phyloP scores from a whole-genome alignment of 306 rosid genomes.

The Fagus crenata region DNA sequence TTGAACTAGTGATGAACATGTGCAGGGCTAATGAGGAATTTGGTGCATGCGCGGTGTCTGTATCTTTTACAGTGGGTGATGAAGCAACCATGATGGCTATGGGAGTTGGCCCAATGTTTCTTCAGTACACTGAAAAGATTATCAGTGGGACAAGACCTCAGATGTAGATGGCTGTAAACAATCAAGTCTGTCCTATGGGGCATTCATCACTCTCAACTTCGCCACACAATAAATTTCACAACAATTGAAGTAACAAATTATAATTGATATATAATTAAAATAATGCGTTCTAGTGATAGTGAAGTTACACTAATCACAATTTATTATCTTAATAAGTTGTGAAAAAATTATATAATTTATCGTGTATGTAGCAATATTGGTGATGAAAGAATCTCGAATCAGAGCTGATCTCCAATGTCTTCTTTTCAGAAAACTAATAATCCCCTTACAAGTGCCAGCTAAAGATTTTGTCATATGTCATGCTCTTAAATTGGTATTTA shows the following conservation, averaged over 20 bases:
- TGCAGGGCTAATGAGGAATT: conserved; percentile 3
- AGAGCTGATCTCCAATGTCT: not conserved
- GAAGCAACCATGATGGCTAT: not conserved
- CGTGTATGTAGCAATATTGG: no score
- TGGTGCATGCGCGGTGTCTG: not conserved
- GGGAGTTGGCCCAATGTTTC: not conserved
- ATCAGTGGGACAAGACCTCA: not conserved
- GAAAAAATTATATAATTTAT: no score
- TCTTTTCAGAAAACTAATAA: not conserved
- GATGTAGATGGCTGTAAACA: not conserved
- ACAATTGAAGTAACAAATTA: no score
- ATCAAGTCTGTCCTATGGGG: not conserved
- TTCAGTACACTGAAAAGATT: conserved; percentile 18
- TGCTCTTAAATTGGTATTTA: not conserved
- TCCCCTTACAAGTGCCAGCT: not conserved
- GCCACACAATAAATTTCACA: not conserved
- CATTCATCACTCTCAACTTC: not conserved
- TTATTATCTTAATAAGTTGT: no score
- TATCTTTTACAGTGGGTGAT: not conserved
- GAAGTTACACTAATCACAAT: no score
- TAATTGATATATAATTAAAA: no score
- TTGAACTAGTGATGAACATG: not conserved
- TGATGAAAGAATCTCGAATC: not conserved
- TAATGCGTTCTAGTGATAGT: no score
- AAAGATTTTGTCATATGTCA: not conserved